Conservation (phyloP, 2,329 filamentous ascomycete genomes). For the Fusarium papillatum region DNA sequence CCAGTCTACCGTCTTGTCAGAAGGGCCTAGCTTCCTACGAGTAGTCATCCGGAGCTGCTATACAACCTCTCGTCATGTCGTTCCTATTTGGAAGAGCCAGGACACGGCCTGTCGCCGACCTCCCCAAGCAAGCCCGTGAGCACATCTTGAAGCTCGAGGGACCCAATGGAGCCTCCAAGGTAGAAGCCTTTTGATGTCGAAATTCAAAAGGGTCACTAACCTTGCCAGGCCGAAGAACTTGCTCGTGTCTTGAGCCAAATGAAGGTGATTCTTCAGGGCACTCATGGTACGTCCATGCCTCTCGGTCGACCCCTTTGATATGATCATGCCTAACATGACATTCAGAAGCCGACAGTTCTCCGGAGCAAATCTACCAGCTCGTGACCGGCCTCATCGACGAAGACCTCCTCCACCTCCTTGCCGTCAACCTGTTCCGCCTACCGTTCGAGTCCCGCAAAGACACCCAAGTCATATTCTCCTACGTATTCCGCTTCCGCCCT, state of each 20-base stretch:
- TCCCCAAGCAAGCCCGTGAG: slow-evolving; percentile 69
- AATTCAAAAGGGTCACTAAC: background rate
- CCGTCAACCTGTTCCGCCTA: slow-evolving; percentile 84
- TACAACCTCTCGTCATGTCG: slow-evolving; percentile 55
- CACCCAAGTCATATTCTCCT: slow-evolving; percentile 95
- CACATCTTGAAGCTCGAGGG: slow-evolving; percentile 66
- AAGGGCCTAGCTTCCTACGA: background rate
- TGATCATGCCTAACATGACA: slow-evolving; percentile 23
- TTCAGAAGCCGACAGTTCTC: slow-evolving; percentile 85
- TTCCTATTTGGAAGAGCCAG: slow-evolving; percentile 69
- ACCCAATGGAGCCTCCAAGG: slow-evolving; percentile 62
- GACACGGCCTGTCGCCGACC: slow-evolving; percentile 64
- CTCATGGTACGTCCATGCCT: slow-evolving; percentile 74
- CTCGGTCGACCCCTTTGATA: background rate
- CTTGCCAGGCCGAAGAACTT: slow-evolving; percentile 82
- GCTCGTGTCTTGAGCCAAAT: slow-evolving; percentile 89
- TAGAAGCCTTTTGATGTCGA: slow-evolving; percentile 39
- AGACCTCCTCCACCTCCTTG: slow-evolving; percentile 88
- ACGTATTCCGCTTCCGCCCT: slow-evolving; percentile 91
- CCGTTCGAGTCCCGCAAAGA: slow-evolving; percentile 98
- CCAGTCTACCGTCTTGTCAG: background rate
- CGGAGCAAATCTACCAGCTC: slow-evolving; percentile 89
- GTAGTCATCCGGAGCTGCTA: background rate
- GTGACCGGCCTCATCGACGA: slow-evolving; percentile 89
- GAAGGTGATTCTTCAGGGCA: slow-evolving; percentile 94